Base-by-base conservation (phyloP, 2,329 filamentous ascomycete genomes). In the Macrophomina pseudophaseolina region DNA sequence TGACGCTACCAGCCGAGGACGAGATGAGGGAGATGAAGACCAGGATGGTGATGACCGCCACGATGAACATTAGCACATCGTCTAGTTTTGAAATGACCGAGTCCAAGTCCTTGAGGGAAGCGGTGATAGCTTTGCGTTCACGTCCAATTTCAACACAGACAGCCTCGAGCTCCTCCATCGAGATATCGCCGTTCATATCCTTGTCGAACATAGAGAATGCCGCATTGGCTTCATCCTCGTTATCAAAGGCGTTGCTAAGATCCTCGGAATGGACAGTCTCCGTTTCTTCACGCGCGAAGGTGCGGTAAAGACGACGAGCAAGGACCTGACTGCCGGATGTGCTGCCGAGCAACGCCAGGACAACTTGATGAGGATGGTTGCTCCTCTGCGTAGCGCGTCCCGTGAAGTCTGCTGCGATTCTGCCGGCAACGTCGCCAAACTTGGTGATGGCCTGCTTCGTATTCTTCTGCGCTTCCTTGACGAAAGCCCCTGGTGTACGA, bases 171-270 rank as follows among this genome's bases (percentile, higher is more conserved):
- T 97, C 94, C 73, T 97, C 93, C 87, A 97, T 93, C 0, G 92
- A 96, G 59, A 97, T 97, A 74, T 98, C 94, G 4, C 94, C 94
- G 70, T 98, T 98, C 82, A 97, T 88, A 73, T 98, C 94, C 75
- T 95, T 96, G 80, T 98, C 94, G 71, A 97, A 97, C 83, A 97
- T 94, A 71, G 85, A 84, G 73, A 98, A 97, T 0, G 94, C 94
- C 2, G 91, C 91, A 64, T 95, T 91, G 0, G 93, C 92, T 75
- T 97, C 94, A 14, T 97, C 94, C 18, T 90, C 86, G 30, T 90
- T 91, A 9, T 90, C 86, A 72, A 97, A 97, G 0, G 92, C 93
- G 11, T 86, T 82, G 69, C 88, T 89, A 64, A 98, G 80, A 73
- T 97, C 94, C 8, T 93, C 92, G 0, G 90, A 84, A 23, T 88